Evolutionary conservation across 306 rosid species (phyloP).

Genomic region (Nissolia schottii): DNA sequence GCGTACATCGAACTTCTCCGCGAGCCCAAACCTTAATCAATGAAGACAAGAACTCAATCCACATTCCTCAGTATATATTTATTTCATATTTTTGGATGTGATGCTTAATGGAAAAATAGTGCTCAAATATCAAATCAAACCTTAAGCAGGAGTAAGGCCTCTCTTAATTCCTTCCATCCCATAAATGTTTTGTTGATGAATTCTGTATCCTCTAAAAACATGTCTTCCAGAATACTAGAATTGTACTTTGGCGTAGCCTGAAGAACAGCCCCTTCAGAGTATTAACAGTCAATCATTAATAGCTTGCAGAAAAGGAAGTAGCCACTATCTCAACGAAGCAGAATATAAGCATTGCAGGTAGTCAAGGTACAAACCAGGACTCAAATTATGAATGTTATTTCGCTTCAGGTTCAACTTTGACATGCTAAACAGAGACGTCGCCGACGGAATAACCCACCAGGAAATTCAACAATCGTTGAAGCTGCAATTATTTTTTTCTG

Average conservation of each 20-base stretch:
- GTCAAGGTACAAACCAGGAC: conserved; percentile 49
- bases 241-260: conserved; percentile 84
- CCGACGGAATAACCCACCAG: conserved; percentile 64
- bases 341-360: not conserved
- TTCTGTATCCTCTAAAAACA: conserved; percentile 63
- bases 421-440: conserved; percentile 49
- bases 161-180: conserved; percentile 70
- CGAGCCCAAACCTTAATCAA: conserved; percentile 80
- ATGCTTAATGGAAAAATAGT: not conserved
- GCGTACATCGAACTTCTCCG: conserved; percentile 58
- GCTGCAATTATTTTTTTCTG: conserved; percentile 37
- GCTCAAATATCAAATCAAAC: conserved; percentile 39
- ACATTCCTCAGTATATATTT: not conserved
- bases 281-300: conserved; percentile 21
- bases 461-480: conserved; percentile 39
- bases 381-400: conserved; percentile 56
- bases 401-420: conserved; percentile 60
- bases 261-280: conserved; percentile 42
- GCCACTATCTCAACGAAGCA: not conserved
- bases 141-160: conserved; percentile 69
- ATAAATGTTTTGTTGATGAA: conserved; percentile 42
- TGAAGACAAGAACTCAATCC: conserved; percentile 9
- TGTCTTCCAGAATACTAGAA: conserved; percentile 86
- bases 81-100: not conserved
- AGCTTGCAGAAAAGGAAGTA: not conserved